These are phyloP conservation scores for Acer saccharum DNA, from an alignment of 345 rosid species.

Conservation along the genomic window DNA sequence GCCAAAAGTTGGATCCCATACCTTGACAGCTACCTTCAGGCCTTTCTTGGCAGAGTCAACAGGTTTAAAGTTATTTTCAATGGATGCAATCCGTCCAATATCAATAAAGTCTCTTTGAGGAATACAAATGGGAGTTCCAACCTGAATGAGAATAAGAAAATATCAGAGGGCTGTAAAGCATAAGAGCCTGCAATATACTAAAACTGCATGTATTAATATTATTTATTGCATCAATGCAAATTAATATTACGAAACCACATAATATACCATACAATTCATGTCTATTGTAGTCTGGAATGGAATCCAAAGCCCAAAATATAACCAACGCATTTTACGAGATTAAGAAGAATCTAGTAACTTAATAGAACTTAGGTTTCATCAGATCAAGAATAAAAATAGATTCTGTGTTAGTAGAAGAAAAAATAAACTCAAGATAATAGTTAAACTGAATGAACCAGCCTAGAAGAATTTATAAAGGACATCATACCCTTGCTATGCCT, in stretches of 20 bases:
- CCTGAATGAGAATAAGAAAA: conserved; percentile 39
- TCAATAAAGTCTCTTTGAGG: conserved; percentile 78
- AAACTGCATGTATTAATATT: not conserved
- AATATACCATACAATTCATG: not conserved
- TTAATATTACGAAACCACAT: not conserved
- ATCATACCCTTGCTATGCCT: conserved; percentile 75
- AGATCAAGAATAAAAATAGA: not conserved
- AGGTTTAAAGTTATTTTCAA: conserved; percentile 74
- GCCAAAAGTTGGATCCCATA: conserved; percentile 23
- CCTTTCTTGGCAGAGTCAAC: conserved; percentile 87
- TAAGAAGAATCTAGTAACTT: not conserved
- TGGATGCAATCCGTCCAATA: conserved; percentile 85
- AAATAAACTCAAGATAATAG: not conserved
- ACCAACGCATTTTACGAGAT: not conserved
- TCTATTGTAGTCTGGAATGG: not conserved
- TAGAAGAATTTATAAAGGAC: not conserved
- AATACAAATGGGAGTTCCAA: conserved; percentile 90
- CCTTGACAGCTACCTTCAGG: conserved; percentile 84
- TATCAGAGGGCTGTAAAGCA: conserved; percentile 1
- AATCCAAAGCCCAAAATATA: not conserved
- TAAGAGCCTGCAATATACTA: not conserved
- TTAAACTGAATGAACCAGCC: too few species aligned
- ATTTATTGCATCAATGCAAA: too few species aligned
- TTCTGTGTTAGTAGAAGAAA: not conserved
- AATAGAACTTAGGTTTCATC: not conserved